Evolutionary conservation across 192 early-diverging fungal species (phyloP).

Genomic region (Gorgonomyces haynaldii): DNA sequence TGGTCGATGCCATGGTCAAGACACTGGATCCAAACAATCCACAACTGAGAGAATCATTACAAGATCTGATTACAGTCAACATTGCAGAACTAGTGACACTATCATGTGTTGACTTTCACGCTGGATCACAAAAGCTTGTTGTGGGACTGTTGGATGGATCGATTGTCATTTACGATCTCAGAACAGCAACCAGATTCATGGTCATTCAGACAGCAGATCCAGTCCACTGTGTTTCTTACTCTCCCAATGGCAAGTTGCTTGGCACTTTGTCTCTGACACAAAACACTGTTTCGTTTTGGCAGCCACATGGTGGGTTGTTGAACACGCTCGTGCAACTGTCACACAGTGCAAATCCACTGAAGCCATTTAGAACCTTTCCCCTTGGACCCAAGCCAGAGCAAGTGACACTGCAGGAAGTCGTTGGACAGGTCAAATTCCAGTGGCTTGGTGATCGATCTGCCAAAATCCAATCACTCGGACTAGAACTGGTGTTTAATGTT

Average conservation of each 20-base stretch:
- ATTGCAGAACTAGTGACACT: constrained; percentile 40
- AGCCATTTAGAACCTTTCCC: background rate
- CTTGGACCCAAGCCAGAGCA: background rate
- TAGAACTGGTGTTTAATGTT: background rate
- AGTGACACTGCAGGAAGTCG: background rate
- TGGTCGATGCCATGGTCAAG: constrained; percentile 71
- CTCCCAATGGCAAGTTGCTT: constrained; percentile 63
- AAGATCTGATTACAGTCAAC: constrained; percentile 50
- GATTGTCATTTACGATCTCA: constrained; percentile 65
- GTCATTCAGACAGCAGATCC: constrained; percentile 60
- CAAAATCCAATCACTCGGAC: background rate
- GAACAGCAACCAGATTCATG: constrained; percentile 65
- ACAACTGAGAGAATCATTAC: constrained; percentile 54
- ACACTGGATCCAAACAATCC: constrained; percentile 69
- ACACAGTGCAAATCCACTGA: constrained; percentile 1
- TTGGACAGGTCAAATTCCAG: background rate
- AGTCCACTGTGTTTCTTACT: constrained; percentile 61
- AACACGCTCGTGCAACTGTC: constrained; percentile 36
- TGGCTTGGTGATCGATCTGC: background rate
- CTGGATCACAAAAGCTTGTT: constrained; percentile 58
- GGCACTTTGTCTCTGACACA: constrained; percentile 59
- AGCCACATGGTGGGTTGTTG: constrained; percentile 57
- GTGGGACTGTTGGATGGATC: constrained; percentile 67
- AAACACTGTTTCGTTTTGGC: constrained; percentile 61
- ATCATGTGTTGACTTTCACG: constrained; percentile 64